Evolutionary conservation across 345 rosid genomes (phyloP).

Genomic region (Xanthoceras sorbifolium): DNA sequence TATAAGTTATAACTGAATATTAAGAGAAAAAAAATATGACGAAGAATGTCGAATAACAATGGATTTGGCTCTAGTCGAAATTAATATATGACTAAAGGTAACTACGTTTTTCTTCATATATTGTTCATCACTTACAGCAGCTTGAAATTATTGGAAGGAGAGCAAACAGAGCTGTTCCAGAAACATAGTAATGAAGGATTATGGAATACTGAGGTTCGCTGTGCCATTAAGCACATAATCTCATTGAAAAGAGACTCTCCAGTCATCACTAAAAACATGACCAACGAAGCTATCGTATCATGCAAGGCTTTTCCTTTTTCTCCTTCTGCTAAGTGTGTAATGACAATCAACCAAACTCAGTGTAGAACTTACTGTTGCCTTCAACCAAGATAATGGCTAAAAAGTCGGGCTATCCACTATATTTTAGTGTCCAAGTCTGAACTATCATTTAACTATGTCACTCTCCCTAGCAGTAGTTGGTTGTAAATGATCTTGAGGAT

Average conservation of each 20-base stretch:
- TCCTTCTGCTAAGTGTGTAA: no score
- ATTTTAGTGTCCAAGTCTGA: neutral
- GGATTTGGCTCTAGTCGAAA: neutral
- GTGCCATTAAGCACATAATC: no score
- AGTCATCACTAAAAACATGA: no score
- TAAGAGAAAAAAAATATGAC: neutral
- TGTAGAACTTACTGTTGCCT: neutral
- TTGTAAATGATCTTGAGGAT: neutral
- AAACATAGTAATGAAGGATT: no score
- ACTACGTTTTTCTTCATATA: neutral
- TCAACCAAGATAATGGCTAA: neutral
- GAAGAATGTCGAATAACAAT: neutral
- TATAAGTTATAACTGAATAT: neutral
- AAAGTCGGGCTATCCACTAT: neutral
- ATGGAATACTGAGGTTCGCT: no score
- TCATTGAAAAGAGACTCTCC: no score
- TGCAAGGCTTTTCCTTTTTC: no score
- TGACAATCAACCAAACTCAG: neutral
- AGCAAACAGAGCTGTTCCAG: no score
- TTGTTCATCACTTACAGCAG: neutral
- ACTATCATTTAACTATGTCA: neutral
- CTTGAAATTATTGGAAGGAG: no score
- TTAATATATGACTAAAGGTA: neutral
- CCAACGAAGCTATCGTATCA: no score
- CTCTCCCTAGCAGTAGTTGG: neutral